These are phyloP conservation scores for Entelexis paramagnoliae DNA, from an alignment of 1,139 yeast species.

Conservation along the genomic window DNA sequence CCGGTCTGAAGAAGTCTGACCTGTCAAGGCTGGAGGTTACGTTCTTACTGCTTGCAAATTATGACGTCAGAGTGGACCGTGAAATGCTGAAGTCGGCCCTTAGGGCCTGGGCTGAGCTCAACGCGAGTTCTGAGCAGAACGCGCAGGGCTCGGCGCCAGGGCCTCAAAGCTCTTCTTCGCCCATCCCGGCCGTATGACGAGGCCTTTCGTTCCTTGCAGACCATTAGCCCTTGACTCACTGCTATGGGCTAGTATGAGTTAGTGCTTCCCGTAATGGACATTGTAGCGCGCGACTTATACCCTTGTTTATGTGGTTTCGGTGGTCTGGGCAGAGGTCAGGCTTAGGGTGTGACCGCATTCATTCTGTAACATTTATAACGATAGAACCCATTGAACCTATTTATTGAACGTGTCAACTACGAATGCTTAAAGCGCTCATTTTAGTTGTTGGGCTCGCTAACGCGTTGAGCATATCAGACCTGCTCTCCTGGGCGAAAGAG, in stretches of 20 bases:
- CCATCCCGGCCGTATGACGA: not conserved
- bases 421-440: not conserved
- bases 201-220: no score
- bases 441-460: not conserved
- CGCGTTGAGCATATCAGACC: not conserved
- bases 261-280: not conserved
- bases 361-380: not conserved
- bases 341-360: not conserved
- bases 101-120: conserved; percentile 19
- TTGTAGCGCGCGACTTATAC: not conserved
- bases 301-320: not conserved
- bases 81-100: conserved; percentile 27
- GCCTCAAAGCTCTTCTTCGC: not conserved
- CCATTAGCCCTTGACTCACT: not conserved
- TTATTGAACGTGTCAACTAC: not conserved
- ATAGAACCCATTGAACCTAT: no score
- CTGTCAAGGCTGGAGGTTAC: conserved; percentile 42
- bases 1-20: conserved; percentile 41
- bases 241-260: not conserved
- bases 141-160: not conserved
- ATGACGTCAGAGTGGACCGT: conserved; percentile 31
- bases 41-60: conserved; percentile 35
- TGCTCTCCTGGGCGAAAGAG: not conserved
- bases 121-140: not conserved
- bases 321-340: not conserved